Evolutionary conservation across 768 basidiomycete species (phyloP), one percentile per base, ranked within the genome.

Genomic region (Hericium rajendrae): DNA sequence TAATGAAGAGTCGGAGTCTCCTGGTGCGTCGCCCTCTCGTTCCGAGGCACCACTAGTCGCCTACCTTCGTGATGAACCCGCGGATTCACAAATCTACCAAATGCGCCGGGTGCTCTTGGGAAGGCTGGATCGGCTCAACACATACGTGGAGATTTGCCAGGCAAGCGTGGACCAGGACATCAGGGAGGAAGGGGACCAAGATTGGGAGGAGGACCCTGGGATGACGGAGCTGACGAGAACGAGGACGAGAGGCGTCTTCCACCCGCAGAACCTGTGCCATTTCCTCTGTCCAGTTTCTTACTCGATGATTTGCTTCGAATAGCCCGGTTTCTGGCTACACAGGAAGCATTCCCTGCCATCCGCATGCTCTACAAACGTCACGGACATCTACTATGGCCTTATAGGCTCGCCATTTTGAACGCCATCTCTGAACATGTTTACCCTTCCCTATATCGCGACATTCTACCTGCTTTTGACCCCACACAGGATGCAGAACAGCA

Each of bases 171-270:
- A 59, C 4, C 51, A 60, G 37, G 63, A 59, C 2, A 38, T n/a
- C 4, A 65, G 66, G 41, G 72, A 70, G 8, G 77, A 71, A 37
- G 68, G 74, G 12, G 75, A 77, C 11, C 71, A 82, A 10, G 81
- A 84, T 54, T 88, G 86, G 87, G 81, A 83, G 63, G 88, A 86
- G 63, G 86, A 89, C 67, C 86, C 88, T 90, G 87, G 86, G 83
- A 75, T 39, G 85, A 89, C 49, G 69, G 74, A 0, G 66, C 65
- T 39, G 70, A 72, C 48, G 66, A 65, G 22, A 58, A 66, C 51
- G 37, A 64, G 38, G 26, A 59, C 15, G 57, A 68, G 41, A 56
- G 54, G 9, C 8, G 62, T 6, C 49, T 58, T 11, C 51, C 57
- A 2, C 2, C 58, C 16, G 64, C 54, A 38, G 56, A 59, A 63